Conservation (phyloP, 108 stramenopile genomes). For the Chaetoceros muelleri region DNA sequence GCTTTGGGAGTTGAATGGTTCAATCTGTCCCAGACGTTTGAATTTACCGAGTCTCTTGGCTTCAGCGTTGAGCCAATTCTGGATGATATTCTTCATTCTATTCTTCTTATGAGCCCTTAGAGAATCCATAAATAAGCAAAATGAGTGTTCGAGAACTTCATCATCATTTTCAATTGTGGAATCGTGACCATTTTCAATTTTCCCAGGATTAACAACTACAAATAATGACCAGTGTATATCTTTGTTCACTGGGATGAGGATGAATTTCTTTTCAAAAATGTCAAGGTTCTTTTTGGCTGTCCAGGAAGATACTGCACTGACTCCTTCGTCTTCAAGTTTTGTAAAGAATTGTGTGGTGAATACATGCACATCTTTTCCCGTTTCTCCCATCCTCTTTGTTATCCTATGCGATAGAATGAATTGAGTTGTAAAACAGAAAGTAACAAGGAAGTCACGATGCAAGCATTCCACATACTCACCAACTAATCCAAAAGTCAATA, state of each 20-base stretch:
- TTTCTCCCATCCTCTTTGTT: neutral
- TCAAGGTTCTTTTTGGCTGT: conserved; percentile 68
- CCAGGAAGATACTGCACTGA: conserved; percentile 64
- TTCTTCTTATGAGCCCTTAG: conserved; percentile 55
- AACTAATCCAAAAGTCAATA: conserved; percentile 85
- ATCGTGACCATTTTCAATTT: conserved; percentile 21
- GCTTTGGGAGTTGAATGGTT: conserved; percentile 20
- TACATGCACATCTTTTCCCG: conserved; percentile 30
- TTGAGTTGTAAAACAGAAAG: neutral
- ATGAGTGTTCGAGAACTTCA: conserved; percentile 16
- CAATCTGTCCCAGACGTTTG: neutral
- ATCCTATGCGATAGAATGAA: neutral
- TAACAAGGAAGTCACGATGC: neutral
- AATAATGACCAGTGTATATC: conserved; percentile 92
- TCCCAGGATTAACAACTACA: conserved; percentile 84
- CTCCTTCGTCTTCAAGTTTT: conserved; percentile 49
- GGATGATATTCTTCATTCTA: conserved; percentile 25
- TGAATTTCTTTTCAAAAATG: conserved; percentile 79
- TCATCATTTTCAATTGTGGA: neutral
- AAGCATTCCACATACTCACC: conserved; percentile 29
- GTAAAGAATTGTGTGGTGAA: conserved; percentile 86
- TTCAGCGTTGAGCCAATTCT: conserved; percentile 68
- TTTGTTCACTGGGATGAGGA: conserved; percentile 92
- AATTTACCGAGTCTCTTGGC: conserved; percentile 36
- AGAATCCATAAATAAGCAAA: conserved; percentile 78